These are phyloP conservation scores for Lactifluus echinatus DNA, from an alignment of 768 basidiomycete species.

Conservation along the genomic window DNA sequence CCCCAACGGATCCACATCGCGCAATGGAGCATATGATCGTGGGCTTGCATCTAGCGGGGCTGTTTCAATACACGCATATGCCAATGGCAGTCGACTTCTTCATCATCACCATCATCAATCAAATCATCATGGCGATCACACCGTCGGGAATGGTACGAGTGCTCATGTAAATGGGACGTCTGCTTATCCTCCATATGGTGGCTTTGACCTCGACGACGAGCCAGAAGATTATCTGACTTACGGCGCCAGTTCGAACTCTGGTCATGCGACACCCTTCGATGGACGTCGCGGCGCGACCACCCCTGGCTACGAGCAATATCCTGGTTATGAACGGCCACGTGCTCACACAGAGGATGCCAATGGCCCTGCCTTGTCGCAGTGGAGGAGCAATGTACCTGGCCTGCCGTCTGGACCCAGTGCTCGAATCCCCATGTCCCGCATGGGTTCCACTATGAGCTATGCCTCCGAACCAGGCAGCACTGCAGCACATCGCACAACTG, in stretches of 20 bases:
- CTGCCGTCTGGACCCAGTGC: constrained; percentile 16
- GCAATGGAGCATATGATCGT: constrained; percentile 6
- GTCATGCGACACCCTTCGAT: constrained; percentile 67
- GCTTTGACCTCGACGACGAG: constrained; percentile 70
- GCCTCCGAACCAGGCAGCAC: constrained; percentile 13
- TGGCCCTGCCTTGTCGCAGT: constrained; percentile 18
- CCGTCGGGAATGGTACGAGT: constrained; percentile 22
- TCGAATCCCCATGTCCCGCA: constrained; percentile 1
- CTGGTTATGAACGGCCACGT: constrained; percentile 18
- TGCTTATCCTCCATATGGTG: constrained; percentile 54
- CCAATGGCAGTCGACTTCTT: constrained; percentile 19
- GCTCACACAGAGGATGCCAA: constrained; percentile 20
- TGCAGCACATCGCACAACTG: background rate
- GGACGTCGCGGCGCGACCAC: constrained; percentile 35
- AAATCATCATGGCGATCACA: constrained; percentile 14
- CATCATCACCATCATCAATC: constrained; percentile 18
- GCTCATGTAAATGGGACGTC: constrained; percentile 37
- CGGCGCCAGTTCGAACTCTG: constrained; percentile 39
- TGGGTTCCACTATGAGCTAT: constrained; percentile 15
- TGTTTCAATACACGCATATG: constrained; percentile 22
- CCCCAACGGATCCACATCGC: constrained; percentile 38
- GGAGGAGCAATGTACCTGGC: constrained; percentile 17
- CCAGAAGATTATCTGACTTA: constrained; percentile 65
- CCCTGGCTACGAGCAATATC: constrained; percentile 15
- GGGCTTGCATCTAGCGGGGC: constrained; percentile 23